Base-by-base conservation (phyloP, 768 basidiomycete species). In the Suillus weaverae region DNA sequence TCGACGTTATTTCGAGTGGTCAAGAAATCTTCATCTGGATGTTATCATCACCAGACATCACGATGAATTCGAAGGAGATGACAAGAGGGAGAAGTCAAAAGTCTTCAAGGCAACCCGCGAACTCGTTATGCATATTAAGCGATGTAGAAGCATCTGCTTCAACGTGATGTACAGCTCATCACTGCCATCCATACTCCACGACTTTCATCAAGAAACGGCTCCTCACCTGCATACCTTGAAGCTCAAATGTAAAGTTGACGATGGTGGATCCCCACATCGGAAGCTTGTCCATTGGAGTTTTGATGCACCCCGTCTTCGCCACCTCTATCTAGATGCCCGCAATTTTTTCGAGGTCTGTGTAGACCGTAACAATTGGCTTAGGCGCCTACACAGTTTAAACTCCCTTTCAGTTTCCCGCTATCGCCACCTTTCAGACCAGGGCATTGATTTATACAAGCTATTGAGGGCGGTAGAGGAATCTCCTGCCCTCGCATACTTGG, bases 1-100 rank as follows among this genome's bases (percentile, higher is more conserved):
- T 35, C 62, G 61, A 38, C 48, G 4, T 20, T 59, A 39, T 53
- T 56, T 66, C 36, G 20, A 53, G 43, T 66, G 65, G 65, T 66
- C 65, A 22, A 39, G 48, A 13, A 14, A 57, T 59, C 53, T 66
- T 35, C 62, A 53, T 26, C 38, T 66, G 4, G 50, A 66, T 50
- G 63, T 66, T 33, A 41, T 48, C 50, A 62, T 62, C 44, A 53
- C 61, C 30, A 62, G 61, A 30, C 48, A 53, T 38, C 48, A 22
- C 36, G 62, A 44, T 41, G 39, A 50, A 18, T 56, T 53, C 18
- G 62, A 53, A 6, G 62, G 39, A 35, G 10, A 32, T 35, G 48
- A 55, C 26, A 22, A 10, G 36, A 11, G 13, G 30, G 62, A 62
- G 35, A 30, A 30, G 14, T 18, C 35, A 36, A 56, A 51, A n/a